Conservation (phyloP, 129 eudicot genomes). For the Kitagawia praeruptora region DNA sequence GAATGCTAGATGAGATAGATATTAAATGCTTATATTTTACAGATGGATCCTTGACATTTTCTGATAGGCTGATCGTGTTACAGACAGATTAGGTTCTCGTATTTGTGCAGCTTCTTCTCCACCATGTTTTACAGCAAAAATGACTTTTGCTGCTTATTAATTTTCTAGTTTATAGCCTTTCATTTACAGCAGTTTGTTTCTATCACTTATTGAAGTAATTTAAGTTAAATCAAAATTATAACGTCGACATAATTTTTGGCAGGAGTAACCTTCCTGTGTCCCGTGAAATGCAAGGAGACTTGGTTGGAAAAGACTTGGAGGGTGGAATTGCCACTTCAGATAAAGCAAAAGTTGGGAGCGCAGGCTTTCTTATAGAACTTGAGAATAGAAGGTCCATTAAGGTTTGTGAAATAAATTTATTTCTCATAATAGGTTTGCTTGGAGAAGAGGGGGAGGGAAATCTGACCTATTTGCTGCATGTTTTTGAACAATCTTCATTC, state of each 20-base stretch:
- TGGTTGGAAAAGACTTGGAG: conserved; percentile 30
- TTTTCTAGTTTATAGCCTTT: background rate
- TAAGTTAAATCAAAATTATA: background rate
- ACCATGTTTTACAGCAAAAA: background rate
- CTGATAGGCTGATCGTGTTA: background rate
- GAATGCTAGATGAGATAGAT: background rate
- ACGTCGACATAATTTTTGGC: conserved; percentile 18
- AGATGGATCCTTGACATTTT: background rate
- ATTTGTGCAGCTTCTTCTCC: background rate
- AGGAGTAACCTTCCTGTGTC: conserved; percentile 29
- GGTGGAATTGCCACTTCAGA: conserved; percentile 27
- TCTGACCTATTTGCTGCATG: background rate
- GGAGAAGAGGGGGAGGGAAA: background rate
- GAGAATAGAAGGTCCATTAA: conserved; percentile 71
- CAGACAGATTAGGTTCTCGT: background rate
- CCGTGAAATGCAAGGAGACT: conserved; percentile 18
- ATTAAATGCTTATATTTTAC: background rate
- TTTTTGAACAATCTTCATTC: background rate
- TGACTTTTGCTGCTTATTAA: background rate
- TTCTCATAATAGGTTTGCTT: background rate
- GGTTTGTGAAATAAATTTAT: conserved; percentile 30
- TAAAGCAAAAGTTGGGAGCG: conserved; percentile 70
- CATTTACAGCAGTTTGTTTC: background rate
- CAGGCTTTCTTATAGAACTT: conserved; percentile 60
- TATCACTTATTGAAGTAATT: background rate